phyloP scores from a whole-genome alignment of 768 basidiomycete species.

The Tulasnella sp. region DNA sequence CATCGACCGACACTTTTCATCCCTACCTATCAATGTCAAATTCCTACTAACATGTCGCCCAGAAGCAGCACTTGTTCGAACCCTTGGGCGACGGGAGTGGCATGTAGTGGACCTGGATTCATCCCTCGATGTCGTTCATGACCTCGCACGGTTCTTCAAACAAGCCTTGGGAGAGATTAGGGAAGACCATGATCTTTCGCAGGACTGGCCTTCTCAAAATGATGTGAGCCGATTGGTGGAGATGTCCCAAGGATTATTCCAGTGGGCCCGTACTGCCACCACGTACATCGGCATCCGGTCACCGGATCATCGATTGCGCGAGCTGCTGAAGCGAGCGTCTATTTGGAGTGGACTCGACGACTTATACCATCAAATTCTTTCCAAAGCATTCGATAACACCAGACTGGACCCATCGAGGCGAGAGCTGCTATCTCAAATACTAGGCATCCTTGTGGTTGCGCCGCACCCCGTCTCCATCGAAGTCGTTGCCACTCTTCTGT shows the following conservation, averaged over 20 bases:
- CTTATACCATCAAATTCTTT: not conserved
- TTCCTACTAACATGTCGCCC: not conserved
- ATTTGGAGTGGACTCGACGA: not conserved
- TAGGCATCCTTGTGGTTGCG: not conserved
- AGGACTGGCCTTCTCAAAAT: not conserved
- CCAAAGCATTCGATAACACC: not conserved
- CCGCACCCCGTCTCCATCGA: not conserved
- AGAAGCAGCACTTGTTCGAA: not conserved
- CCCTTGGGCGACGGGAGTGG: not conserved
- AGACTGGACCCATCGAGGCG: not conserved
- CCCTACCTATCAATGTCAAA: not conserved
- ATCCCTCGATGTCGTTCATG: not conserved
- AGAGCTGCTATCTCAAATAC: not conserved
- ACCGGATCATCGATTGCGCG: not conserved
- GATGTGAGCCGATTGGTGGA: not conserved
- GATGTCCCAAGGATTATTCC: not conserved
- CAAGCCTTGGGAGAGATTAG: not conserved
- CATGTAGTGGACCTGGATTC: not conserved
- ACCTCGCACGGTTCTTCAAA: not conserved
- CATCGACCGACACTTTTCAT: not conserved
- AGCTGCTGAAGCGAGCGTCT: not conserved
- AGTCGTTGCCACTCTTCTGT: not conserved
- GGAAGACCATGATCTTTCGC: not conserved
- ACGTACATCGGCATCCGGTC: not conserved
- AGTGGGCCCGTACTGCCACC: not conserved